phyloP scores from a whole-genome alignment of 495 filamentous ascomycete species.

The Umbilicaria muhlenbergii region DNA sequence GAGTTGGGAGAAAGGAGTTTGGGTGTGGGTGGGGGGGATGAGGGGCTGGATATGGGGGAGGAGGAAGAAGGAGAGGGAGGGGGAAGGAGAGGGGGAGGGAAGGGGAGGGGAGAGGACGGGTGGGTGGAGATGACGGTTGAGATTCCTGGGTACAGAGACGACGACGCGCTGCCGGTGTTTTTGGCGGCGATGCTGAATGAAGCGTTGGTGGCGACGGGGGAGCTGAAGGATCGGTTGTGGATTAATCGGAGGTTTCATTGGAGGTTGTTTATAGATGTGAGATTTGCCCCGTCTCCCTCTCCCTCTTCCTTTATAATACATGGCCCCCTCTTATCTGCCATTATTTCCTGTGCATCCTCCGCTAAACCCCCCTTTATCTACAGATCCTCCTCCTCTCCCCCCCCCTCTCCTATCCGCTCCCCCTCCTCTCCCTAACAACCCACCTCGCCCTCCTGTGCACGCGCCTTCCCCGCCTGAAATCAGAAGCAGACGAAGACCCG shows the following conservation, averaged over 20 bases:
- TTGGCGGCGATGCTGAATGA: conserved; percentile 77
- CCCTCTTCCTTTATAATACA: conserved; percentile 1
- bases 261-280: conserved; percentile 88
- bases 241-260: conserved; percentile 90
- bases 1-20: conserved; percentile 7
- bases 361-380: background rate
- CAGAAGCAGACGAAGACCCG: conserved; percentile 81
- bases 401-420: conserved; percentile 69
- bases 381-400: conserved; percentile 89
- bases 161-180: conserved; percentile 81
- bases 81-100: conserved; percentile 14
- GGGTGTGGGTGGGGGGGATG: background rate
- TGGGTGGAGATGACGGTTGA: conserved; percentile 21
- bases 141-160: conserved; percentile 40
- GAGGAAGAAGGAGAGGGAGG: conserved; percentile 14
- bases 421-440: conserved; percentile 80
- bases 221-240: conserved; percentile 51
- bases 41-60: conserved; percentile 12
- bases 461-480: conserved; percentile 67
- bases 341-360: background rate
- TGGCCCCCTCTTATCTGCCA: background rate
- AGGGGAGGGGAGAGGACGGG: conserved; percentile 15
- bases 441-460: conserved; percentile 90
- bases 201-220: conserved; percentile 61
- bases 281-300: too few species aligned